Conservation (phyloP, 352 stramenopile species). For the Phytopythium chamaehyphon region DNA sequence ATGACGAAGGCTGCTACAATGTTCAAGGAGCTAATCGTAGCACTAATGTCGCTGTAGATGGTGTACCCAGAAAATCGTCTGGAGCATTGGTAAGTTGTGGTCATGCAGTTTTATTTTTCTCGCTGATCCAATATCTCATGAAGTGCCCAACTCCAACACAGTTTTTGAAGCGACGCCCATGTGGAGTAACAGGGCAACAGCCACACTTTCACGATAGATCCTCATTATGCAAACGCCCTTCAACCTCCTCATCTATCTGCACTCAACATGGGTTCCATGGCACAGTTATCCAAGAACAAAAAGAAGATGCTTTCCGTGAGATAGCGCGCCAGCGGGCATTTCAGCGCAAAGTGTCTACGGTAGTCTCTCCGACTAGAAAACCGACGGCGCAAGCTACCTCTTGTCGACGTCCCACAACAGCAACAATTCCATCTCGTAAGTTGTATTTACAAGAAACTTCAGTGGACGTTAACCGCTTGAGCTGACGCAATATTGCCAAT, state of each 20-base stretch:
- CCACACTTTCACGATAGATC: background rate
- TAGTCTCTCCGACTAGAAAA: slow-evolving; percentile 21
- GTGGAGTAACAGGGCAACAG: background rate
- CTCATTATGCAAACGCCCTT: background rate
- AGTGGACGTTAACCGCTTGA: background rate
- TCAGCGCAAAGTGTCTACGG: slow-evolving; percentile 37
- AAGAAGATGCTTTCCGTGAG: slow-evolving; percentile 20
- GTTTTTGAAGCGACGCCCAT: slow-evolving; percentile 8
- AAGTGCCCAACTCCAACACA: too few species aligned
- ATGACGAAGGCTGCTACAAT: background rate
- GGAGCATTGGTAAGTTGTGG: background rate
- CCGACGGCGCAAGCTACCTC: background rate
- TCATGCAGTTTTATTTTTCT: background rate
- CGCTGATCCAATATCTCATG: too few species aligned
- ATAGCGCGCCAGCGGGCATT: slow-evolving; percentile 64
- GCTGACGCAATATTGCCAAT: slow-evolving; percentile 2
- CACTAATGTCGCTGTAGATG: too few species aligned
- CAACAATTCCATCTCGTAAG: slow-evolving; percentile 22
- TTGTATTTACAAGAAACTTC: background rate
- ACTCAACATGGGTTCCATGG: too few species aligned
- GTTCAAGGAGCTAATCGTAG: too few species aligned
- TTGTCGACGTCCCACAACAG: background rate
- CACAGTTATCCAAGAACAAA: background rate
- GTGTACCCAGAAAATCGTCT: too few species aligned
- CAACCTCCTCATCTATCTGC: background rate